Conservation (phyloP, 495 filamentous ascomycete genomes). For the Podospora bellae-mahoneyi region DNA sequence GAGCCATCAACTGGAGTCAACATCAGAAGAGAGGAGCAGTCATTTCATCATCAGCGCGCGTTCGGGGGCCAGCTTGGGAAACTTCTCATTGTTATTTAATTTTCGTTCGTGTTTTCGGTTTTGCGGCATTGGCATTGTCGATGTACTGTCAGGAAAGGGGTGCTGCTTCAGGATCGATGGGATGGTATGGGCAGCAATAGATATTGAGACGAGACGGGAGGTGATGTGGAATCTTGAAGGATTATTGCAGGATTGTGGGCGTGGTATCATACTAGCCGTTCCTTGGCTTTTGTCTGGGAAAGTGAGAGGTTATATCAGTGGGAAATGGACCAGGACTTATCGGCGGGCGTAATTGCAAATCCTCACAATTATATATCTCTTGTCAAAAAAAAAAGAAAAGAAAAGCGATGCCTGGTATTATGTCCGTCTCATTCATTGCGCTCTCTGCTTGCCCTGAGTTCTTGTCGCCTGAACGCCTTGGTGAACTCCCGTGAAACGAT, state of each 20-base stretch:
- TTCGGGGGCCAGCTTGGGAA: neutral
- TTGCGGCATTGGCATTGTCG: slow-evolving; percentile 18
- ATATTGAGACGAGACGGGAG: neutral
- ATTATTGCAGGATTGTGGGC: neutral
- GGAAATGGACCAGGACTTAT: neutral
- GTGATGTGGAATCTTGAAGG: neutral
- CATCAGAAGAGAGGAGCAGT: neutral
- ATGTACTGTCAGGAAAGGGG: neutral
- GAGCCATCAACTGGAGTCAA: neutral
- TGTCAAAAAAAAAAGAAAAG: neutral
- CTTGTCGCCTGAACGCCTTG: neutral
- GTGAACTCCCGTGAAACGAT: neutral
- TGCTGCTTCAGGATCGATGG: slow-evolving; percentile 5
- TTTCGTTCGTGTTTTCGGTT: slow-evolving; percentile 11
- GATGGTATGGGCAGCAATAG: neutral
- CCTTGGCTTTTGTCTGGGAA: neutral
- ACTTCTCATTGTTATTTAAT: neutral
- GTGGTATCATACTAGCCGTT: neutral
- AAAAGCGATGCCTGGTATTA: neutral
- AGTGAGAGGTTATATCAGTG: neutral
- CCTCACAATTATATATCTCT: neutral
- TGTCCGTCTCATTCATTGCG: neutral
- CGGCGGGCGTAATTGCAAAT: neutral
- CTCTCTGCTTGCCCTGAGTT: neutral
- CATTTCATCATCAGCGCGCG: neutral